Percentiles rank a stretch among this genome's conserved stretches.
phyloP scores from a whole-genome alignment of 257 asterid species.

The Ilex asprella region DNA sequence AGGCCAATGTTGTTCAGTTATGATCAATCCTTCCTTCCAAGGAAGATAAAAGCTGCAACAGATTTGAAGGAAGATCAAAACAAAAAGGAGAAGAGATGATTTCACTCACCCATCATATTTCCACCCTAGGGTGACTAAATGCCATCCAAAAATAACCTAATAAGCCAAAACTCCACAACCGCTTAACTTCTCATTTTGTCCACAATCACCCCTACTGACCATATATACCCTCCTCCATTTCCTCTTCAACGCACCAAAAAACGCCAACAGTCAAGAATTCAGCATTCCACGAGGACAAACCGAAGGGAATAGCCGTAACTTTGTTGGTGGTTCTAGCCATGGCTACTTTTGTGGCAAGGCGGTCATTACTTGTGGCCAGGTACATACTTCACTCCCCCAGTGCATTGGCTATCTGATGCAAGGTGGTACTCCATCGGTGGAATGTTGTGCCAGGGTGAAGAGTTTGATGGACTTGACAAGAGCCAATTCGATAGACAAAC shows the following conservation, averaged over 20 bases:
- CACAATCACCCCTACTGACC: too few species aligned
- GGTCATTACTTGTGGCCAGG: conserved; percentile 36
- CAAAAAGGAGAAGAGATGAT: too few species aligned
- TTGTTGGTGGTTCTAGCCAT: conserved; percentile 26
- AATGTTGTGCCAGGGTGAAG: conserved; percentile 43
- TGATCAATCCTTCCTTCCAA: too few species aligned
- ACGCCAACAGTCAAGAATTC: background rate
- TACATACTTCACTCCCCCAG: conserved; percentile 21
- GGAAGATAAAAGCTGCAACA: too few species aligned
- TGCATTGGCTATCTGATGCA: conserved; percentile 35
- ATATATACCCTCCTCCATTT: too few species aligned
- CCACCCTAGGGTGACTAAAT: too few species aligned
- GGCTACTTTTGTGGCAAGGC: conserved; percentile 24
- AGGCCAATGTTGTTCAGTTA: too few species aligned
- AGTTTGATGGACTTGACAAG: conserved; percentile 9
- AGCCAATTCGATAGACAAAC: conserved; percentile 37
- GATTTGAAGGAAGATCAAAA: too few species aligned
- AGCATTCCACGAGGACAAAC: background rate
- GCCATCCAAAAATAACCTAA: too few species aligned
- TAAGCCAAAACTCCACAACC: too few species aligned
- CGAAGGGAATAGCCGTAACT: conserved; percentile 27
- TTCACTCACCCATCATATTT: too few species aligned
- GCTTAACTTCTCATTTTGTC: too few species aligned
- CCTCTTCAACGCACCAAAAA: background rate
- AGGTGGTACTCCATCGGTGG: conserved; percentile 28